Evolutionary conservation across 2,329 filamentous ascomycete species (phyloP), one percentile per base, ranked within the genome.

Genomic region (Mycosphaerella arachidis): DNA sequence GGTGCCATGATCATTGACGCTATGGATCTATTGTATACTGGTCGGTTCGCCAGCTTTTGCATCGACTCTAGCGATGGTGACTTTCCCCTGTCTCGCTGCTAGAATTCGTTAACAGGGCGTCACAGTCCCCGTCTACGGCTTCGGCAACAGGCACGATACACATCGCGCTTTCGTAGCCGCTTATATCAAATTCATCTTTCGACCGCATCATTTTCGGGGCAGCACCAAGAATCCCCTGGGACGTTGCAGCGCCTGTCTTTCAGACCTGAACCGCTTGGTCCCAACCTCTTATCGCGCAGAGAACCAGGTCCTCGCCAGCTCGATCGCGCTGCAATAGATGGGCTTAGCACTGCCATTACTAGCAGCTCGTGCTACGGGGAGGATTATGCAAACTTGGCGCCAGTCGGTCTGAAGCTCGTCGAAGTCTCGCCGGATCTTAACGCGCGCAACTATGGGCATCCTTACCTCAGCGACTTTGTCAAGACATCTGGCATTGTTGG

Each of bases 41-140:
- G 64, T 16, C 67, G 70, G n/a, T 72, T 72, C 57, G 67, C 69
- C 29, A 68, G 66, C 16, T 74, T 74, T 59, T 74, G 71, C 54
- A 58, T 73, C 27, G 71, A 72, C 16, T 73, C 71, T 4, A 74
- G 72, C 58, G 72, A 75, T 58, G 73, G 71, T 64, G 72, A 74
- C 63, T 75, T 75, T 74, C 55, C 73, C 73, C 3, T 68, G 70
- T 6, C 64, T 75, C 9, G 72, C 70, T 46, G 69, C 70, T 43
- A 65, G 73, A 18, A 72, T 74, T 13, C 71, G 73, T 8, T 71
- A 75, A 55, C 72, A 73, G 48, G 73, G 71, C 7, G 64, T 73
- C 1, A 68, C 62, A 13, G 72, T 75, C 1, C 1, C 24, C 24
- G 24, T 75, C 1, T 74, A 72, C 53, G 71, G 73, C 37, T 71